phyloP scores from a whole-genome alignment of 345 rosid species.

The Lepidium aucheri region DNA sequence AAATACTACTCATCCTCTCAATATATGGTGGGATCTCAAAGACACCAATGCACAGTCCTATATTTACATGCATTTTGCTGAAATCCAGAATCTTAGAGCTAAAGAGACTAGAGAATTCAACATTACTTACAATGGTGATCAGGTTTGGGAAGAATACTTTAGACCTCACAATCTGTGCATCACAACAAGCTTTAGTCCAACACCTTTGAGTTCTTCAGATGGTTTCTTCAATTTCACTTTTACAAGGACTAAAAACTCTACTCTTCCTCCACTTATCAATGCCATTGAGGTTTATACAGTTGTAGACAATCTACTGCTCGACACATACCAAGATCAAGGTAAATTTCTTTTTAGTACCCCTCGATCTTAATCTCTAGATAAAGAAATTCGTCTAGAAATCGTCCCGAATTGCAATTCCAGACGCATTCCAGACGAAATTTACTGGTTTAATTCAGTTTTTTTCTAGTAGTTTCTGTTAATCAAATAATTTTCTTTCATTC shows the following conservation, averaged over 20 bases:
- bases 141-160: slow-evolving; percentile 10
- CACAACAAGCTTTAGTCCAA: slow-evolving; percentile 16
- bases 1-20: slow-evolving; percentile 12
- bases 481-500: too few species aligned
- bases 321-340: slow-evolving; percentile 33
- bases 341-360: not conserved
- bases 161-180: slow-evolving; percentile 19
- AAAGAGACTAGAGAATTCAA: slow-evolving; percentile 28
- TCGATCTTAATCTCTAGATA: too few species aligned
- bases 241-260: slow-evolving; percentile 13
- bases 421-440: too few species aligned
- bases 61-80: slow-evolving; percentile 43
- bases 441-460: too few species aligned
- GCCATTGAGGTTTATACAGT: slow-evolving; percentile 31
- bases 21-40: not conserved
- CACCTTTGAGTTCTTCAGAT: slow-evolving; percentile 13
- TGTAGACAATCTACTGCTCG: slow-evolving; percentile 10
- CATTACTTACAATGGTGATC: slow-evolving; percentile 20
- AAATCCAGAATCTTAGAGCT: slow-evolving; percentile 11
- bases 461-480: too few species aligned
- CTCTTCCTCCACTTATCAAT: slow-evolving; percentile 35
- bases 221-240: slow-evolving; percentile 11
- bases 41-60: slow-evolving; percentile 4
- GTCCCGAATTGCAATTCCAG: too few species aligned
- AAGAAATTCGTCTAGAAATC: too few species aligned